Conservation (phyloP, 345 rosid genomes). For the Aquilaria sinensis region DNA sequence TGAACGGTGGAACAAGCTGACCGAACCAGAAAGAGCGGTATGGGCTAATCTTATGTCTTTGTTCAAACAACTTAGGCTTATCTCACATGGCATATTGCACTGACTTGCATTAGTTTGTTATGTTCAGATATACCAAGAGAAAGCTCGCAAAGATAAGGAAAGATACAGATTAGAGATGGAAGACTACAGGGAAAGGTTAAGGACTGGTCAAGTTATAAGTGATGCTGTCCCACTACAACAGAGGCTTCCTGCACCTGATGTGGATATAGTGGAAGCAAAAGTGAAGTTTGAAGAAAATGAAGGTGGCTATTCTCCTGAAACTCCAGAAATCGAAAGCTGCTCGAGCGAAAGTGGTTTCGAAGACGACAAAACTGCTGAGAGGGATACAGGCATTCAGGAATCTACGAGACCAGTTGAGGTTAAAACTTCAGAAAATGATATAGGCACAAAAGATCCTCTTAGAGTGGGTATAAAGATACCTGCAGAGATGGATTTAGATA, state of each 20-base stretch:
- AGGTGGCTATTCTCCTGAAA: slow-evolving; percentile 38
- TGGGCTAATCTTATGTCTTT: slow-evolving; percentile 7
- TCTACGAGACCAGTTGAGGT: too few relatives aligned
- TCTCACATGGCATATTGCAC: not conserved
- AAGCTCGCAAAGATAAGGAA: slow-evolving; percentile 83
- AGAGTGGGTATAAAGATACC: not conserved
- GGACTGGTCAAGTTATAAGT: slow-evolving; percentile 48
- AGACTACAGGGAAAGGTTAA: slow-evolving; percentile 63
- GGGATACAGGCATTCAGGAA: not conserved
- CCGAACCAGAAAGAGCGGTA: slow-evolving; percentile 59
- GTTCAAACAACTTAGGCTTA: not conserved
- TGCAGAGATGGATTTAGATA: slow-evolving; percentile 25
- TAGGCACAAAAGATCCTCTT: too few relatives aligned
- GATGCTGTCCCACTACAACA: slow-evolving; percentile 73
- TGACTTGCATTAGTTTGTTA: not conserved
- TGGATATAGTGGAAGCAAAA: slow-evolving; percentile 41
- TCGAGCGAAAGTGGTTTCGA: slow-evolving; percentile 48
- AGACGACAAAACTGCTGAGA: slow-evolving; percentile 28
- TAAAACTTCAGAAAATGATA: too few relatives aligned
- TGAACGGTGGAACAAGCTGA: slow-evolving; percentile 80
- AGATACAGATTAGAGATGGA: slow-evolving; percentile 86
- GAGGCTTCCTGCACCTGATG: slow-evolving; percentile 46
- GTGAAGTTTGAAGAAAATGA: slow-evolving; percentile 47
- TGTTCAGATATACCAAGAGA: slow-evolving; percentile 67
- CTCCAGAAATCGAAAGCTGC: slow-evolving; percentile 35